These are phyloP conservation scores for Vigna hirtella DNA, from an alignment of 306 rosid species.

Conservation along the genomic window DNA sequence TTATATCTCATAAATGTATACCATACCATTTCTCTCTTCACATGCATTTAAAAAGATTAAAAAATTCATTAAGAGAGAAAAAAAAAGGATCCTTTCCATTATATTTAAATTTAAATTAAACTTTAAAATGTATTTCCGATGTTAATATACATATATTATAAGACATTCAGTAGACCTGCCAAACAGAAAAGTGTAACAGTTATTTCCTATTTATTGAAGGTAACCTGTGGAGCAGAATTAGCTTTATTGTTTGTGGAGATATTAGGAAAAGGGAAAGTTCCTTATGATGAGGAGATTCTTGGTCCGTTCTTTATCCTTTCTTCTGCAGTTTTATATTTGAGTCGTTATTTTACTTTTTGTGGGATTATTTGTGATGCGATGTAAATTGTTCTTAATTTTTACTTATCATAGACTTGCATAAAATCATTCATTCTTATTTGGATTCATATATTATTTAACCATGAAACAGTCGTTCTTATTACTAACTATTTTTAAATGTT, in stretches of 20 bases:
- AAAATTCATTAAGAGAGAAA: background rate
- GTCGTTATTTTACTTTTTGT: background rate
- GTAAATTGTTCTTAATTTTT: constrained; percentile 13
- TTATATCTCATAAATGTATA: no score
- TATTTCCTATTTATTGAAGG: constrained; percentile 55
- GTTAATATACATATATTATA: background rate
- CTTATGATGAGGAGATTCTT: constrained; percentile 66
- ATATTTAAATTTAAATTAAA: constrained; percentile 20
- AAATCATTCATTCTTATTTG: constrained; percentile 38
- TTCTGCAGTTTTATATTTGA: constrained; percentile 32
- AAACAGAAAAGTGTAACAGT: constrained; percentile 28
- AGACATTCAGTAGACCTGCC: constrained; percentile 10
- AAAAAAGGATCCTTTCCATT: constrained; percentile 10
- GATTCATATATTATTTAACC: constrained; percentile 18
- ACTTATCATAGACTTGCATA: constrained; percentile 32
- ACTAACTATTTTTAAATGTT: constrained; percentile 50
- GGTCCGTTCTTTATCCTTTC: constrained; percentile 65
- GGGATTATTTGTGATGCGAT: constrained; percentile 8
- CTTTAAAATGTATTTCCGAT: constrained; percentile 28
- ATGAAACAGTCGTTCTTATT: constrained; percentile 29
- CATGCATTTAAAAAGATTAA: constrained; percentile 6
- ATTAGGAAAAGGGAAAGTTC: constrained; percentile 79
- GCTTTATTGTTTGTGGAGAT: constrained; percentile 89
- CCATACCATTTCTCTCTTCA: no score
- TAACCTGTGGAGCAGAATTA: constrained; percentile 96